Evolutionary conservation across 2,329 filamentous ascomycete genomes (phyloP), one percentile per base, ranked within the genome.

Genomic region (Pseudocercospora musae): DNA sequence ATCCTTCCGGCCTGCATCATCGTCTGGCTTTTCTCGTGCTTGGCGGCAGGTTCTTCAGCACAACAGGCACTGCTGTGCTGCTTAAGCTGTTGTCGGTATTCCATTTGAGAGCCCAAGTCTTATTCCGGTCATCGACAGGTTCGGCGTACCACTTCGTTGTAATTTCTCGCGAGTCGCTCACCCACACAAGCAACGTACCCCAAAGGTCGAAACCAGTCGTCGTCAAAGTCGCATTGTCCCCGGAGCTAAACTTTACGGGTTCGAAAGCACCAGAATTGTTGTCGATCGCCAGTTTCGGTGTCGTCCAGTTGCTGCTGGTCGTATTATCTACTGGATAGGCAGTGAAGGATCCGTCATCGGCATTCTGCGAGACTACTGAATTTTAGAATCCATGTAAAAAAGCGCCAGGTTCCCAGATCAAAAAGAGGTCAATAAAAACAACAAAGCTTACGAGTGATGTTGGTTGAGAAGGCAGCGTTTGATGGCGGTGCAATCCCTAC

Each of bases 361-460:
- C 60, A 42, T 60, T 18, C 55, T 62, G 50, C 8, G 56, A 52
- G 13, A 67, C 60, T 62, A 63, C 44, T 56, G 66, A 62, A 59
- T 48, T 59, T 62, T 66, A 64, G 60, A 62, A 57, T 23, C 46
- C 20, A 58, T 56, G 55, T 27, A 65, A 60, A 65, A 60, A 27
- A 60, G 60, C 62, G 33, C 55, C 44, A 37, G 54, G 42, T 44
- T 49, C 53, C 46, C 48, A 4, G 27, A 48, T 10, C 44, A 20
- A 23, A 31, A 60, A 18, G 31, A 33, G 33, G 60, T 29, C 33
- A 44, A 18, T 11, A 49, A 37, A 21, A 37, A 18, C 2, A 52
- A 31, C 13, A 27, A 52, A 52, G 62, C 64, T 66, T 67, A 65
- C 67, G 61, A 50, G 65, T 66, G 6, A 67, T 56, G 40, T 69